Evolutionary conservation across 805 yeast species (phyloP).

Genomic region (Scheffersomyces ergatensis): DNA sequence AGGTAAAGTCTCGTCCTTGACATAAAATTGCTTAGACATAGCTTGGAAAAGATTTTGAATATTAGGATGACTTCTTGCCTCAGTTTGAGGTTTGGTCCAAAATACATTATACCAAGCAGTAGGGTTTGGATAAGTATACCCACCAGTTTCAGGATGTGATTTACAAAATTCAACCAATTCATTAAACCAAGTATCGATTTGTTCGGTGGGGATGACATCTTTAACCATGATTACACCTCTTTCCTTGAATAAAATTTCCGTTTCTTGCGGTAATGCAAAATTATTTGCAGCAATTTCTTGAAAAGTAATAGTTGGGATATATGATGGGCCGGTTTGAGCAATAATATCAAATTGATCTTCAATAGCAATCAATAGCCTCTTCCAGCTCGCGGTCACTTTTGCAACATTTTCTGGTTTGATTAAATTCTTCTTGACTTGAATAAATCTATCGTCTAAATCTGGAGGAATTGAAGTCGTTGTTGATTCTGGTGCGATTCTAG

Average conservation of each 20-base stretch:
- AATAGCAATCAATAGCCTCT: slow-evolving; percentile 20
- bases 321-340: slow-evolving; percentile 14
- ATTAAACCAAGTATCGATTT: slow-evolving; percentile 14
- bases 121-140: slow-evolving; percentile 23
- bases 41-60: slow-evolving; percentile 24
- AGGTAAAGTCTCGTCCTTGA: slow-evolving; percentile 14
- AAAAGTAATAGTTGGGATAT: slow-evolving; percentile 22
- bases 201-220: slow-evolving; percentile 10
- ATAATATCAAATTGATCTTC: slow-evolving; percentile 16
- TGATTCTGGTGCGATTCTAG: not conserved
- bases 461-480: not conserved
- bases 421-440: slow-evolving; percentile 14
- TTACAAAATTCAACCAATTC: slow-evolving; percentile 13
- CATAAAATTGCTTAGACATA: slow-evolving; percentile 11
- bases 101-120: slow-evolving; percentile 32
- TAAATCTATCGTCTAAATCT: slow-evolving; percentile 7
- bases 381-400: slow-evolving; percentile 26
- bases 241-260: slow-evolving; percentile 8
- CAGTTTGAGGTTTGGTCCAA: slow-evolving; percentile 38
- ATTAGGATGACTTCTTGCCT: slow-evolving; percentile 37
- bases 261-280: slow-evolving; percentile 7
- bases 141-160: slow-evolving; percentile 25
- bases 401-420: slow-evolving; percentile 21
- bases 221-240: slow-evolving; percentile 15
- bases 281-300: slow-evolving; percentile 11